These are phyloP conservation scores for Vigna unguiculata DNA, from an alignment of 306 rosid species.

Conservation along the genomic window DNA sequence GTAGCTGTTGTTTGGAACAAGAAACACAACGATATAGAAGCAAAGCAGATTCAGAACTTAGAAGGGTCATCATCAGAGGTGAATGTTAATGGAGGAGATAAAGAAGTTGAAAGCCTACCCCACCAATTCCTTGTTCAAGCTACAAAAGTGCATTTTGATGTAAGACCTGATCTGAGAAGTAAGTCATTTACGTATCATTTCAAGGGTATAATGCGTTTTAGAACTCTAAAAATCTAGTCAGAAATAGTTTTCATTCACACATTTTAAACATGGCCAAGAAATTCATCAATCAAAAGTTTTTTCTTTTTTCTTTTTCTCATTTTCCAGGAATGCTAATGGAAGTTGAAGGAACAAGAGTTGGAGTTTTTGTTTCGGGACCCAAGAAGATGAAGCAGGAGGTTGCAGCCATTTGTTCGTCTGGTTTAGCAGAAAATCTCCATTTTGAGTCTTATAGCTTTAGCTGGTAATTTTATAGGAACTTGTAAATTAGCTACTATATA, in stretches of 20 bases:
- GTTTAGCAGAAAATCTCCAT: constrained; percentile 61
- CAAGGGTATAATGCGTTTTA: not conserved
- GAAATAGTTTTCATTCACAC: too few relatives aligned
- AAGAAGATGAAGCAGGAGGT: constrained; percentile 72
- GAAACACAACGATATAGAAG: constrained; percentile 46
- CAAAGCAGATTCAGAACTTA: constrained; percentile 55
- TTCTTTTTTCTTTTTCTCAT: not conserved
- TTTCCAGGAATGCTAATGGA: constrained; percentile 54
- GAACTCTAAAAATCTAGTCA: not conserved
- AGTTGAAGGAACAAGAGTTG: constrained; percentile 57
- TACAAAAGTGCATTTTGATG: constrained; percentile 64
- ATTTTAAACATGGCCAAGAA: not conserved
- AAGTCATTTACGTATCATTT: constrained; percentile 38
- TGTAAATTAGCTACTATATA: constrained; percentile 1
- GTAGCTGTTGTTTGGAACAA: constrained; percentile 61
- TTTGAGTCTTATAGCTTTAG: constrained; percentile 78
- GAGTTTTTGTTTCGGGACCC: constrained; percentile 72
- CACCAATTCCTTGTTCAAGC: constrained; percentile 56
- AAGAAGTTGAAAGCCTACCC: constrained; percentile 72
- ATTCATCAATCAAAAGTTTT: not conserved
- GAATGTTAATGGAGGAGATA: constrained; percentile 33
- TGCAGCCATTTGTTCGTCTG: constrained; percentile 74
- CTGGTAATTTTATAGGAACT: constrained; percentile 52
- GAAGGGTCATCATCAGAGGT: constrained; percentile 49
- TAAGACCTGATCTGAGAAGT: constrained; percentile 74